Conservation (phyloP, 768 basidiomycete genomes). For the Russula vinacea region DNA sequence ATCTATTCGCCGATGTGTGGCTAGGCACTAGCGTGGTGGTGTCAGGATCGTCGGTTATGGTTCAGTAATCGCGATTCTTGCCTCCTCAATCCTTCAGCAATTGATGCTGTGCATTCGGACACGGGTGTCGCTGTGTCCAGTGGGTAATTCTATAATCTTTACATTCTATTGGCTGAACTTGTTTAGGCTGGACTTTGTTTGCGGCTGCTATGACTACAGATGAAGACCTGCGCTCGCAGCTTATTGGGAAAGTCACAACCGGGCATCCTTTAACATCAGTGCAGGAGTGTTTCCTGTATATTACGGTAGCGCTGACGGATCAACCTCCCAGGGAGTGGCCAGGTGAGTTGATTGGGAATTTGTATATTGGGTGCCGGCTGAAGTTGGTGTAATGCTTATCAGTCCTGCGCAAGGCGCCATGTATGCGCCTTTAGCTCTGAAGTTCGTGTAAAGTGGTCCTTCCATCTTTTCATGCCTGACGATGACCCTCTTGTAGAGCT, state of each 20-base stretch:
- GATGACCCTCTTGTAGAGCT: not conserved
- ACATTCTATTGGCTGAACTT: not conserved
- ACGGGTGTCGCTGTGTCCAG: not conserved
- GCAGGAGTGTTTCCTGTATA: not conserved
- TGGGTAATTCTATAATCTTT: not conserved
- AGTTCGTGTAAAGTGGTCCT: conserved; percentile 17
- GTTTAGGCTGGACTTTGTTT: conserved; percentile 18
- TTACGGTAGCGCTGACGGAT: conserved; percentile 12
- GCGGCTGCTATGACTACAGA: conserved; percentile 18
- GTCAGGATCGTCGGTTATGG: conserved; percentile 25
- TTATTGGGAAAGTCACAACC: conserved; percentile 15
- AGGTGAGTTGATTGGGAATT: conserved; percentile 14
- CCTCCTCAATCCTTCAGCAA: not conserved
- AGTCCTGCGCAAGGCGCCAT: conserved; percentile 32
- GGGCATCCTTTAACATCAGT: not conserved
- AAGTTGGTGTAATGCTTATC: not conserved
- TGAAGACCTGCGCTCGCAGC: not conserved
- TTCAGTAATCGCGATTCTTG: conserved; percentile 5
- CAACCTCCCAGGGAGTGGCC: conserved; percentile 4
- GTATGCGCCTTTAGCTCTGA: conserved; percentile 31
- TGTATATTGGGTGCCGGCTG: not conserved
- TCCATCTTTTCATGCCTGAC: not conserved
- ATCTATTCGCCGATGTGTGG: conserved; percentile 59
- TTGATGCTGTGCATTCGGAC: conserved; percentile 6
- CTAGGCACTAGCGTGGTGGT: conserved; percentile 53